These are phyloP conservation scores for Coemansia aciculifera DNA, from an alignment of 192 early-diverging fungal species.

Conservation along the genomic window DNA sequence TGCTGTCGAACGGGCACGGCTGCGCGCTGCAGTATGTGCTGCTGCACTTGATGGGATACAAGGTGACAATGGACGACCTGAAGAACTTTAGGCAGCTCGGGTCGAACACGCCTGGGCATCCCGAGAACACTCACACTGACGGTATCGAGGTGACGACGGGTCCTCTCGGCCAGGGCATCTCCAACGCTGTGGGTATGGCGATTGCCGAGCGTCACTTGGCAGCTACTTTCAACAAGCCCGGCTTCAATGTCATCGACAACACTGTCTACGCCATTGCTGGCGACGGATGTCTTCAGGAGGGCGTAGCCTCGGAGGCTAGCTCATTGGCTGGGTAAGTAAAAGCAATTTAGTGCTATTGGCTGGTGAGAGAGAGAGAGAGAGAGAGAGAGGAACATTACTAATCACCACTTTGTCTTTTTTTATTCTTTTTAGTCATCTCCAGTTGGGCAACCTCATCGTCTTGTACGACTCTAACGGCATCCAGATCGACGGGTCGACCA, in stretches of 20 bases:
- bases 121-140: conserved; percentile 81
- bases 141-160: conserved; percentile 98
- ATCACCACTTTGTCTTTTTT: conserved; percentile 18
- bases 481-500: conserved; percentile 87
- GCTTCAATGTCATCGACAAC: conserved; percentile 84
- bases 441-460: conserved; percentile 92
- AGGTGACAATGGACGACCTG: conserved; percentile 85
- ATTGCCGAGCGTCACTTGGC: conserved; percentile 84
- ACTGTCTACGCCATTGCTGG: conserved; percentile 81
- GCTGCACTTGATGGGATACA: conserved; percentile 86
- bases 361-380: no score
- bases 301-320: conserved; percentile 87
- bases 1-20: conserved; percentile 97
- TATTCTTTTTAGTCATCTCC: conserved; percentile 62
- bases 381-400: no score
- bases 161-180: conserved; percentile 91
- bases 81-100: conserved; percentile 84
- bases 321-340: conserved; percentile 80
- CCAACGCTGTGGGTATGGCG: conserved; percentile 92
- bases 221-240: conserved; percentile 89
- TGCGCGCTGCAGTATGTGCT: conserved; percentile 90
- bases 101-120: conserved; percentile 93
- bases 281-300: conserved; percentile 98
- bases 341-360: conserved; percentile 25
- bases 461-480: conserved; percentile 98